These are phyloP conservation scores for Exophiala lecanii-corni DNA, from an alignment of 2,329 filamentous ascomycete genomes.

Conservation along the genomic window DNA sequence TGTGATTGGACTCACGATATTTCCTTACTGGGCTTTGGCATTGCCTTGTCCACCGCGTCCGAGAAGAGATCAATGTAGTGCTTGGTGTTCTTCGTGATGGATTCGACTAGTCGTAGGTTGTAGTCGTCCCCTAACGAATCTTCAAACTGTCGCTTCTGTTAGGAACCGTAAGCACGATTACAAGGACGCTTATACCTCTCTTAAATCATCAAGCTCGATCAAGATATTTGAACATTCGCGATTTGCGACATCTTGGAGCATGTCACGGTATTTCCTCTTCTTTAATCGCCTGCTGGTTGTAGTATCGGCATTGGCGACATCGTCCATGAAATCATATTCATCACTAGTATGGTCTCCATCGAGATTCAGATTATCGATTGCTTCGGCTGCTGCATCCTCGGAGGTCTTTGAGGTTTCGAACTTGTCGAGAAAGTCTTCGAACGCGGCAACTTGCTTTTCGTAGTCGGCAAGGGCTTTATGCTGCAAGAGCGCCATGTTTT, in stretches of 20 bases:
- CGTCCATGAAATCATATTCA: slow-evolving; percentile 90
- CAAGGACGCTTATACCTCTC: slow-evolving; percentile 51
- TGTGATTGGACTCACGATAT: slow-evolving; percentile 56
- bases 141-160: slow-evolving; percentile 60
- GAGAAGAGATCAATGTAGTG: slow-evolving; percentile 94
- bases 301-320: slow-evolving; percentile 57
- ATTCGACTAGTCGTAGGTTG: slow-evolving; percentile 65
- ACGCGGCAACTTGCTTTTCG: slow-evolving; percentile 70
- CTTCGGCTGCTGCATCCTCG: slow-evolving; percentile 66
- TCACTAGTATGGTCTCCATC: slow-evolving; percentile 82
- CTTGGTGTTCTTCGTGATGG: slow-evolving; percentile 84
- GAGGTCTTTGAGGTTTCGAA: slow-evolving; percentile 74
- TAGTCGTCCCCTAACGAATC: slow-evolving; percentile 62
- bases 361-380: slow-evolving; percentile 78
- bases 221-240: slow-evolving; percentile 70
- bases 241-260: slow-evolving; percentile 83
- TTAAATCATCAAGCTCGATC: slow-evolving; percentile 85
- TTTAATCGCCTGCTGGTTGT: slow-evolving; percentile 50
- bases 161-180: neutral
- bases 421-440: slow-evolving; percentile 79
- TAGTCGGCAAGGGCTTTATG: slow-evolving; percentile 80
- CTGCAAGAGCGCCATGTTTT: slow-evolving; percentile 77
- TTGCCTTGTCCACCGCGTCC: slow-evolving; percentile 76
- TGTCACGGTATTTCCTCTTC: slow-evolving; percentile 80
- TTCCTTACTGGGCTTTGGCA: slow-evolving; percentile 74